These are phyloP conservation scores for Ceratocystis smalleyi DNA, from an alignment of 2,329 filamentous ascomycete species.

Conservation along the genomic window DNA sequence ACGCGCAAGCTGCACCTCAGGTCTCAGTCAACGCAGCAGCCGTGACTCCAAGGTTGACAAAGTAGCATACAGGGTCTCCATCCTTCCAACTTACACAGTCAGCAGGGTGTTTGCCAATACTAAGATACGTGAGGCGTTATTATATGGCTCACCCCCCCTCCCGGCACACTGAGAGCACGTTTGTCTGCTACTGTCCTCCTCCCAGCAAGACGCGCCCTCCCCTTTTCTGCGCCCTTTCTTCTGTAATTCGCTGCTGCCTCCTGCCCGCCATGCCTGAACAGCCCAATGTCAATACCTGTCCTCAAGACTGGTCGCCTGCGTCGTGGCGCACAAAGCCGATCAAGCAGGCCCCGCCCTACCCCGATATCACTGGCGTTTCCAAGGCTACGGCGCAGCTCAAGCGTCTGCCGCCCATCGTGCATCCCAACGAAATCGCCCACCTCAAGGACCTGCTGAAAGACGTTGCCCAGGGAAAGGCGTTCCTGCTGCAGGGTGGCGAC, in stretches of 20 bases:
- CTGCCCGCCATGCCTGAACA: not conserved
- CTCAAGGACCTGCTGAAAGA: slow-evolving; percentile 67
- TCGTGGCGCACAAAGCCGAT: slow-evolving; percentile 69
- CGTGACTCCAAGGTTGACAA: not conserved
- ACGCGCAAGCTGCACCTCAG: not conserved
- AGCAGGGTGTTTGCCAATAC: not conserved
- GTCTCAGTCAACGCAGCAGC: not conserved
- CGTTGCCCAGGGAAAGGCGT: slow-evolving; percentile 79
- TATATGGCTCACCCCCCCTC: not conserved
- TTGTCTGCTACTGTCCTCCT: not conserved
- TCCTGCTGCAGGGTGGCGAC: slow-evolving; percentile 89
- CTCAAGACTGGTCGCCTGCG: slow-evolving; percentile 37
- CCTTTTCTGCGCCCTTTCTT: not conserved
- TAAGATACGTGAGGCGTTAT: not conserved
- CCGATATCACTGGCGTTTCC: slow-evolving; percentile 42
- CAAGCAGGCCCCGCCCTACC: slow-evolving; percentile 59
- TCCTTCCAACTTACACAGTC: slow-evolving; percentile 1
- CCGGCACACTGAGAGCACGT: not conserved
- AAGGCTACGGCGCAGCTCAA: slow-evolving; percentile 49
- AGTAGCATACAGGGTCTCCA: not conserved
- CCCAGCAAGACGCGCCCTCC: not conserved
- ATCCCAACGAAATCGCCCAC: slow-evolving; percentile 62
- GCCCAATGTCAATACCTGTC: not conserved
- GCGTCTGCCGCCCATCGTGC: slow-evolving; percentile 61
- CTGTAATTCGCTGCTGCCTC: not conserved